These are phyloP conservation scores for Pogostemon cablin DNA, from an alignment of 257 asterid species.

Conservation along the genomic window DNA sequence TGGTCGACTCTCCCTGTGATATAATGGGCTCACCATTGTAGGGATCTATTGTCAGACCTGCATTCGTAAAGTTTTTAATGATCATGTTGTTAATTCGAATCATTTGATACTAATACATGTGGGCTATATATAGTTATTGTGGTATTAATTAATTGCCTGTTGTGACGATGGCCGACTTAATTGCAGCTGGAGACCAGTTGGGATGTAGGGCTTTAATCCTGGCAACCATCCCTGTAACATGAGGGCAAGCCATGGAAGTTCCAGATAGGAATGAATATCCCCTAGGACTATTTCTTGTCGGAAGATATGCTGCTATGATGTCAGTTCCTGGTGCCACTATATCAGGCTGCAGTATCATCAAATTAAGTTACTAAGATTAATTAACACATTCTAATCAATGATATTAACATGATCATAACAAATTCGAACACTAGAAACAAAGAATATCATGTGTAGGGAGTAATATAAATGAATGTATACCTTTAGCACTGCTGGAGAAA, in stretches of 20 bases:
- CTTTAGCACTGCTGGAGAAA: constrained; percentile 45
- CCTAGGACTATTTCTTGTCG: not conserved
- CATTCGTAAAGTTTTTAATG: too few relatives aligned
- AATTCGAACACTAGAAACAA: too few relatives aligned
- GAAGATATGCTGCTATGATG: constrained; percentile 38
- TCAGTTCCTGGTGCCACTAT: constrained; percentile 48
- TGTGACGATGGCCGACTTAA: constrained; percentile 37
- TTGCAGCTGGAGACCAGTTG: constrained; percentile 44
- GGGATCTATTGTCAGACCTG: constrained; percentile 41
- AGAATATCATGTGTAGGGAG: too few relatives aligned
- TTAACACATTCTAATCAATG: too few relatives aligned
- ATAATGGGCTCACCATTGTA: constrained; percentile 36
- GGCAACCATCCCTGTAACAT: constrained; percentile 37
- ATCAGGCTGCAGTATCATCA: constrained; percentile 9
- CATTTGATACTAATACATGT: too few relatives aligned
- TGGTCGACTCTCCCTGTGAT: constrained; percentile 26
- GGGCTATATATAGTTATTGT: too few relatives aligned
- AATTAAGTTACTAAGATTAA: too few relatives aligned
- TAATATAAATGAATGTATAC: constrained; percentile 2
- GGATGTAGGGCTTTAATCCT: constrained; percentile 40
- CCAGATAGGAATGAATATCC: constrained; percentile 3
- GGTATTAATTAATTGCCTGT: not conserved
- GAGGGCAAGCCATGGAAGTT: constrained; percentile 46
- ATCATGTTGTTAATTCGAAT: too few relatives aligned
- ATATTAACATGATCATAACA: too few relatives aligned